Percentiles rank a stretch among this genome's conserved stretches.
These are phyloP conservation scores for Fusarium neocosmosporiellum DNA, from an alignment of 2,329 filamentous ascomycete species.

Conservation along the genomic window DNA sequence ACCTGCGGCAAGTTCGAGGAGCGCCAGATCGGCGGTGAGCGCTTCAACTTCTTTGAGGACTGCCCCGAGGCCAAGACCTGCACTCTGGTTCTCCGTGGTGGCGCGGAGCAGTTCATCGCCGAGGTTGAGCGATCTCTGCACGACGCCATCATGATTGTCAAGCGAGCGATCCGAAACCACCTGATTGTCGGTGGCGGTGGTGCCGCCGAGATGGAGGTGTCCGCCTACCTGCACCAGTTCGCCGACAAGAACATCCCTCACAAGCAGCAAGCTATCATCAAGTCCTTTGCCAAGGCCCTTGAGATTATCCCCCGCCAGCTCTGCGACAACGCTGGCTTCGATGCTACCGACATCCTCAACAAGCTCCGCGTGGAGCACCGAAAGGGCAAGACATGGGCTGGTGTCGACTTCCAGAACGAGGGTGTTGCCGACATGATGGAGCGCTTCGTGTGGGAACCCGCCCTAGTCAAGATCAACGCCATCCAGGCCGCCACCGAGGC, in stretches of 20 bases:
- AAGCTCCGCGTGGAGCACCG: slow-evolving; percentile 95
- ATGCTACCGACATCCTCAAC: slow-evolving; percentile 98
- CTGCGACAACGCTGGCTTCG: slow-evolving; percentile 98
- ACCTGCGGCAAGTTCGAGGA: slow-evolving; percentile 93
- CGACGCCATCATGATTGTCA: slow-evolving; percentile 99
- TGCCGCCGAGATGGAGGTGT: slow-evolving; percentile 96
- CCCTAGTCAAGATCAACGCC: slow-evolving; percentile 95
- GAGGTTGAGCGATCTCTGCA: slow-evolving; percentile 98
- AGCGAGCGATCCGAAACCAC: slow-evolving; percentile 95
- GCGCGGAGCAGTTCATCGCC: slow-evolving; percentile 98
- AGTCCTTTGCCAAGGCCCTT: slow-evolving; percentile 95
- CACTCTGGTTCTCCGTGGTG: slow-evolving; percentile 93
- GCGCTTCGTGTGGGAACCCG: slow-evolving; percentile 97
- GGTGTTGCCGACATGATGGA: slow-evolving; percentile 95
- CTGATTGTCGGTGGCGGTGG: slow-evolving; percentile 96
- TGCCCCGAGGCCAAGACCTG: slow-evolving; percentile 97
- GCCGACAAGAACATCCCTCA: slow-evolving; percentile 92
- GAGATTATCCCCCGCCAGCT: slow-evolving; percentile 97
- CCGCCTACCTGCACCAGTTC: slow-evolving; percentile 90
- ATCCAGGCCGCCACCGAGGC: slow-evolving; percentile 97
- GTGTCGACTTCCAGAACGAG: slow-evolving; percentile 94
- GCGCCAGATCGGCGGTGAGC: slow-evolving; percentile 95
- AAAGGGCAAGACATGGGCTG: slow-evolving; percentile 92
- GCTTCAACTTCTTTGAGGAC: slow-evolving; percentile 98
- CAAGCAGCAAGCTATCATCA: slow-evolving; percentile 98